A percentile compares a stretch with the other conserved stretches of the same genome.
phyloP scores from a whole-genome alignment of 352 stramenopile species.

The Pythium sukuiense region DNA sequence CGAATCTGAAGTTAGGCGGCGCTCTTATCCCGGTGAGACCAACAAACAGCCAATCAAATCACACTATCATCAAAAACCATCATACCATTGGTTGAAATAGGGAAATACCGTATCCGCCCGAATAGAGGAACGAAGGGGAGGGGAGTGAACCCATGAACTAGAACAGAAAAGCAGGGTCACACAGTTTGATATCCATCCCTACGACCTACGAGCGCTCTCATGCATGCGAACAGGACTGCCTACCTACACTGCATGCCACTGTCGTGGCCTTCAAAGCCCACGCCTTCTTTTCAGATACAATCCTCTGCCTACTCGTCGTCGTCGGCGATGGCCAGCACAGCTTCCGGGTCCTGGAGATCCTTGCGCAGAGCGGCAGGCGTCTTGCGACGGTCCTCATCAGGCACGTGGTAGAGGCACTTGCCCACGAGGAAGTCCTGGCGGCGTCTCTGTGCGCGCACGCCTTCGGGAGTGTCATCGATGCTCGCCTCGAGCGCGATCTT shows the following conservation, averaged over 20 bases:
- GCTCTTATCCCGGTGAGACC: not conserved
- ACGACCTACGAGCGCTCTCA: not conserved
- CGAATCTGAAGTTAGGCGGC: not conserved
- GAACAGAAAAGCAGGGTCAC: not conserved
- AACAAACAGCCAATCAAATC: not conserved
- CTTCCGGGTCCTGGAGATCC: constrained; percentile 38
- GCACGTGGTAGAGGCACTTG: constrained; percentile 85
- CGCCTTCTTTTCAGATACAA: not conserved
- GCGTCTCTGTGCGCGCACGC: constrained; percentile 71
- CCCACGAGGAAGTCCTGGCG: constrained; percentile 85
- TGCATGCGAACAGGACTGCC: not conserved
- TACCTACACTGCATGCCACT: not conserved
- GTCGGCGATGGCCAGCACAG: constrained; percentile 57
- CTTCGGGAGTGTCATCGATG: constrained; percentile 74
- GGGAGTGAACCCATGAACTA: not conserved
- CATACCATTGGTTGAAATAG: not conserved
- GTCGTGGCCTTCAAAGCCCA: not conserved
- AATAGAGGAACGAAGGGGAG: not conserved
- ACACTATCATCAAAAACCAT: too few species aligned
- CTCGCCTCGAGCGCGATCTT: constrained; percentile 75
- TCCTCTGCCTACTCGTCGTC: constrained; percentile 34
- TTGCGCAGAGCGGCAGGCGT: constrained; percentile 18
- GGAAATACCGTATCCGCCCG: too few species aligned
- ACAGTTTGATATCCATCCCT: not conserved
- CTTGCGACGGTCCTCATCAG: constrained; percentile 54